Base-by-base conservation (phyloP, 768 basidiomycete species). In the Mycena polygramma region DNA sequence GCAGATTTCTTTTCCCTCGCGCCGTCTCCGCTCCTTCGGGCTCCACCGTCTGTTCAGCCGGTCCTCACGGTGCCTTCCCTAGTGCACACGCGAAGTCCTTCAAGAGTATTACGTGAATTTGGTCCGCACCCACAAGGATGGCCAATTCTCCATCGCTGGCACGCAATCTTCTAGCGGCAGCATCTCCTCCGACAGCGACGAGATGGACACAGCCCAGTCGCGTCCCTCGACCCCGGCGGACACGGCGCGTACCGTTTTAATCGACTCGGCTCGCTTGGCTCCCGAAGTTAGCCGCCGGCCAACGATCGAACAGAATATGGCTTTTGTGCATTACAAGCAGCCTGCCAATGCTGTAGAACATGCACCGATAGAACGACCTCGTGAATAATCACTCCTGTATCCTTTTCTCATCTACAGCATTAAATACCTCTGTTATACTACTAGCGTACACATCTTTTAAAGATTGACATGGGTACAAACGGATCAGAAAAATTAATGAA, bases 61-160 rank as follows among this genome's bases (percentile, higher is more conserved):
- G 68, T 72, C 71, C 61, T 72, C 63, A 63, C 63, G 68, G 60
- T 46, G 63, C 66, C 64, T 79, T 75, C 73, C 76, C 75, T 83
- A 98, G 96, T 95, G 94, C 84, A 95, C 94, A 24, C 90, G 92
- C 71, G 95, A 97, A 75, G 86, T 94, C 74, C 89, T 98, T 49
- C 94, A 98, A 81, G 91, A 95, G 76, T 98, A 97, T 82, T 98
- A 97, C 84, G 86, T 94, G 83, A 97, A 94, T 78, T 93, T 98
- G 77, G 93, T 96, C 68, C 89, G 93, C 66, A 94, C 95, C 14
- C 92, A 97, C 79, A 92, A 89, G 79, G 82, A 82, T 26, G 90
- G 88, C 70, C 81, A 80, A 66, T 94, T 85, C 76, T 79, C 83
- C 70, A 86, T 92, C 75, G 79, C 79, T 41, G 88, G 89, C 24